phyloP scores from a whole-genome alignment of 148 eudicot genomes.

The Hydrangea macrophylla region DNA sequence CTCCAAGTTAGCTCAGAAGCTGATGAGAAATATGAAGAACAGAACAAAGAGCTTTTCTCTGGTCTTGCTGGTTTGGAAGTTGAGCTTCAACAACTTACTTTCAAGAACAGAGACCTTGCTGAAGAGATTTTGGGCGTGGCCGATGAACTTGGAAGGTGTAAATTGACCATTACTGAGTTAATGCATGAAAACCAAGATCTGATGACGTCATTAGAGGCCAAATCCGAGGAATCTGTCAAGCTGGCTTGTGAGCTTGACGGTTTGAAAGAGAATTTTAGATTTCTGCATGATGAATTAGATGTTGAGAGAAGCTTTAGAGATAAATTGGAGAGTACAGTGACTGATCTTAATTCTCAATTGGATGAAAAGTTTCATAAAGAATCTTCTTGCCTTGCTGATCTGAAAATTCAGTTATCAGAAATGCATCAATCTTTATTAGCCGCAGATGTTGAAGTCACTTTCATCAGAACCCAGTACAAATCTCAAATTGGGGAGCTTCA shows the following conservation, averaged over 20 bases:
- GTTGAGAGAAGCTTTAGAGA: conserved; percentile 45
- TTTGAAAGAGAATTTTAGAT: conserved; percentile 46
- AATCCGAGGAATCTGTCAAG: conserved; percentile 42
- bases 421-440: conserved; percentile 41
- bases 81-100: conserved; percentile 52
- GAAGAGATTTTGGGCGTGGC: conserved; percentile 41
- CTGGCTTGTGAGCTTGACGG: conserved; percentile 51
- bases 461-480: conserved; percentile 47
- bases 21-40: conserved; percentile 45
- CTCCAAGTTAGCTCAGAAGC: conserved; percentile 45
- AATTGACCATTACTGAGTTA: conserved; percentile 41
- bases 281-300: conserved; percentile 52
- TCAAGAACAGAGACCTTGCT: conserved; percentile 46
- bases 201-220: conserved; percentile 32
- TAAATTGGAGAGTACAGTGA: conserved; percentile 40
- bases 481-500: conserved; percentile 35
- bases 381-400: conserved; percentile 16
- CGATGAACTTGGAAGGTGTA: conserved; percentile 50
- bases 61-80: conserved; percentile 54
- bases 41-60: conserved; percentile 48
- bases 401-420: conserved; percentile 35
- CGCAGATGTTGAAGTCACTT: conserved; percentile 46
- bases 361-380: conserved; percentile 28
- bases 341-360: conserved; percentile 36
- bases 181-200: conserved; percentile 53